Conservation (phyloP, 2,329 filamentous ascomycete genomes). For the Calycina herbarum region DNA sequence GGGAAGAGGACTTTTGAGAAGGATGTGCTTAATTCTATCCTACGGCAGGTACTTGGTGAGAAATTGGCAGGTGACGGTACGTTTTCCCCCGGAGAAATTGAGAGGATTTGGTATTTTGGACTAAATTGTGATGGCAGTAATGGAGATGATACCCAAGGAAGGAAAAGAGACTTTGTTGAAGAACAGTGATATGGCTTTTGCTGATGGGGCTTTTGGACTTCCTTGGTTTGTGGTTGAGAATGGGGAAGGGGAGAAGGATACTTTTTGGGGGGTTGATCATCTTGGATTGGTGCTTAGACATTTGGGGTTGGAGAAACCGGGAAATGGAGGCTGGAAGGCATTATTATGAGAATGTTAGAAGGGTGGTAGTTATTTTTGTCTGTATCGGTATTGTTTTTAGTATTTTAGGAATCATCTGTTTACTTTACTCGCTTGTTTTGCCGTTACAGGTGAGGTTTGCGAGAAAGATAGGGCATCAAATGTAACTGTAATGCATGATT, state of each 20-base stretch:
- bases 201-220: constrained; percentile 58
- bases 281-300: constrained; percentile 54
- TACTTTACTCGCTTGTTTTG: no score
- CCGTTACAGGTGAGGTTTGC: no score
- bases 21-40: constrained; percentile 34
- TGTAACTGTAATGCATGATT: no score
- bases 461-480: no score
- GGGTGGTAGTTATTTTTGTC: neutral
- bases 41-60: constrained; percentile 48
- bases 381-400: neutral
- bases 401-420: neutral
- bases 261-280: constrained; percentile 62
- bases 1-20: constrained; percentile 26
- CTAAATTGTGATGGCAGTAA: constrained; percentile 18
- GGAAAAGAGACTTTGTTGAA: constrained; percentile 39
- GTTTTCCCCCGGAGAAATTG: constrained; percentile 4
- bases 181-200: constrained; percentile 53
- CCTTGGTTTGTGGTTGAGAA: constrained; percentile 61
- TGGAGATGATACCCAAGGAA: constrained; percentile 27
- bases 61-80: constrained; percentile 44
- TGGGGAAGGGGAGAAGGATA: constrained; percentile 50
- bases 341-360: constrained; percentile 23
- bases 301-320: constrained; percentile 48
- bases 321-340: constrained; percentile 30
- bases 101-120: neutral